Conservation (phyloP, 108 stramenopile genomes). For the Phaeodactylum tricornutum region DNA sequence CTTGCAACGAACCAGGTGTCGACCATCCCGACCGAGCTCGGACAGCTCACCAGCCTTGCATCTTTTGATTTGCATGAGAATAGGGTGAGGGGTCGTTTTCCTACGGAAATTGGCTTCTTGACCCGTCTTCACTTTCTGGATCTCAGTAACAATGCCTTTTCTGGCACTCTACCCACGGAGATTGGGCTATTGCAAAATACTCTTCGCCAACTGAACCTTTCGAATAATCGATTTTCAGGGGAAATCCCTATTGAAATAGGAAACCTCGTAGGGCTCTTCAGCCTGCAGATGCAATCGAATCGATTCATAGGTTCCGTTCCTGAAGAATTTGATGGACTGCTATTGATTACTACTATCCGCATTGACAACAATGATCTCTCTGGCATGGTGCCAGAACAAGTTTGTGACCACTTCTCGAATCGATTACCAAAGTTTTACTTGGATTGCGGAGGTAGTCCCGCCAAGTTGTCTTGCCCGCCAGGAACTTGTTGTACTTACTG, state of each 20-base stretch:
- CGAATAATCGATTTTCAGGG: slow-evolving; percentile 8
- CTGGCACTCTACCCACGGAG: slow-evolving; percentile 21
- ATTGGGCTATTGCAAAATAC: slow-evolving; percentile 12
- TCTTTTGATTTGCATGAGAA: background rate
- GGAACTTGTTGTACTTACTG: slow-evolving; percentile 13
- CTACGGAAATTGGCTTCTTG: slow-evolving; percentile 1
- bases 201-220: slow-evolving; percentile 3
- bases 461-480: slow-evolving; percentile 3
- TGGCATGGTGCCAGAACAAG: slow-evolving; percentile 1
- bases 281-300: slow-evolving; percentile 25
- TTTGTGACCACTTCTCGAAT: slow-evolving; percentile 2
- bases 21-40: slow-evolving; percentile 41
- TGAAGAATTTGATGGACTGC: slow-evolving; percentile 12
- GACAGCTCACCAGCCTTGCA: slow-evolving; percentile 8
- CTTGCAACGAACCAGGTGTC: background rate
- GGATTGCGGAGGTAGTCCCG: slow-evolving; percentile 6
- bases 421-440: slow-evolving; percentile 4
- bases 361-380: slow-evolving; percentile 4
- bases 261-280: background rate
- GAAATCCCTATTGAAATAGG: slow-evolving; percentile 10
- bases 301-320: slow-evolving; percentile 28
- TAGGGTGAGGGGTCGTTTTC: slow-evolving; percentile 1
- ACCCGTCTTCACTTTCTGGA: slow-evolving; percentile 1
- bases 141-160: slow-evolving; percentile 9
- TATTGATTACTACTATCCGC: background rate